Percentiles rank a stretch among this genome's conserved stretches.
Conservation (phyloP, 768 basidiomycete species). For the Leucocoprinus sp. region DNA sequence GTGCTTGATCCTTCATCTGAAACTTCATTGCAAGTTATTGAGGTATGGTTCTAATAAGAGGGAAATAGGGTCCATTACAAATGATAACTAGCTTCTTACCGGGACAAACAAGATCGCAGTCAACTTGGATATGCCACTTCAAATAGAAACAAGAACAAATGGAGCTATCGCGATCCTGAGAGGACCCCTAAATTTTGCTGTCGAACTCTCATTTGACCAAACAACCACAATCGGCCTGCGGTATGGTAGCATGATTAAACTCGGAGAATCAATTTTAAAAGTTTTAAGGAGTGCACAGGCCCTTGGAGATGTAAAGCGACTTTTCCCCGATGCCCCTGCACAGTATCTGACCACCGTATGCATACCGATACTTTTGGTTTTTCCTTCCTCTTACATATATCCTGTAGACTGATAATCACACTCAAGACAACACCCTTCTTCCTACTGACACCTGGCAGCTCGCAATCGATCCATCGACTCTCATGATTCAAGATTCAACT, state of each 20-base stretch:
- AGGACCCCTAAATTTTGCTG: slow-evolving; percentile 30
- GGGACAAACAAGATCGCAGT: slow-evolving; percentile 25
- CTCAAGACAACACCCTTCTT: slow-evolving; percentile 29
- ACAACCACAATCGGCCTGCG: slow-evolving; percentile 26
- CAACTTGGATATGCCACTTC: slow-evolving; percentile 24
- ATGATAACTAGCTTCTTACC: slow-evolving; percentile 9
- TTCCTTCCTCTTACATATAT: not conserved
- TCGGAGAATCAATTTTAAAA: too few species aligned
- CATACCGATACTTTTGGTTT: not conserved
- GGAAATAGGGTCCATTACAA: not conserved
- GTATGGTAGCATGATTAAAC: slow-evolving; percentile 16
- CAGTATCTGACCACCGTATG: slow-evolving; percentile 29
- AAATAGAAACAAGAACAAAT: slow-evolving; percentile 26
- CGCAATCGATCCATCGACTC: slow-evolving; percentile 31
- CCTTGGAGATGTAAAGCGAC: slow-evolving; percentile 22
- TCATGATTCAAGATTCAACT: slow-evolving; percentile 23
- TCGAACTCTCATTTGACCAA: slow-evolving; percentile 27
- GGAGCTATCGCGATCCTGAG: slow-evolving; percentile 29
- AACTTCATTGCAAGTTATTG: slow-evolving; percentile 25
- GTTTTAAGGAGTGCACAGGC: slow-evolving; percentile 35
- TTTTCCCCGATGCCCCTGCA: slow-evolving; percentile 30
- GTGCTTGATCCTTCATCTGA: slow-evolving; percentile 19
- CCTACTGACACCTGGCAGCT: slow-evolving; percentile 31
- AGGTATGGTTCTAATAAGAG: slow-evolving; percentile 15
- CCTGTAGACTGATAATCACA: slow-evolving; percentile 29